A percentile compares a stretch with the other conserved stretches of the same genome.
Evolutionary conservation across 1,284 basidiomycete species (phyloP).

Genomic region (Trichosporon sp.): DNA sequence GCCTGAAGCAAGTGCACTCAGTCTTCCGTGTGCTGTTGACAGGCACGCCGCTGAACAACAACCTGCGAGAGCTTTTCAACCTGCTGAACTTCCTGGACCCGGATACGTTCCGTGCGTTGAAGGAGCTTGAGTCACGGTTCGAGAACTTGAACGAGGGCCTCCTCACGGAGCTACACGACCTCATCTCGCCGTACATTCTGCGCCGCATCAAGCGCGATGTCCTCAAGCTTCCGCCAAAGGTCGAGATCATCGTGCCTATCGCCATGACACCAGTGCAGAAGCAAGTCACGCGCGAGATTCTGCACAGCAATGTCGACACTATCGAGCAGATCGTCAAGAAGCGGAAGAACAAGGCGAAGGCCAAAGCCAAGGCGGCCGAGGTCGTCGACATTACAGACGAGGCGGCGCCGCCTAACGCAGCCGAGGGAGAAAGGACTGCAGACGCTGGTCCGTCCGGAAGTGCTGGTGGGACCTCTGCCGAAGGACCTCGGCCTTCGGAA

Average conservation of each 20-base stretch:
- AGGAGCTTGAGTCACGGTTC: slow-evolving; percentile 61
- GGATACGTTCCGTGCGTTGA: slow-evolving; percentile 60
- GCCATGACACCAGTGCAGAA: slow-evolving; percentile 84
- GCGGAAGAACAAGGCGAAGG: slow-evolving; percentile 18
- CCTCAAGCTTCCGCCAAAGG: slow-evolving; percentile 81
- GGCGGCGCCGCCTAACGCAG: neutral
- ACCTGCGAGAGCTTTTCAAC: slow-evolving; percentile 89
- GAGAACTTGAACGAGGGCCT: slow-evolving; percentile 70
- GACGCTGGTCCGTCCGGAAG: neutral
- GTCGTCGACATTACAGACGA: neutral
- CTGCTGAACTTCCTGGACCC: slow-evolving; percentile 89
- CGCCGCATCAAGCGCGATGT: slow-evolving; percentile 90
- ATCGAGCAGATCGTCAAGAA: slow-evolving; percentile 27
- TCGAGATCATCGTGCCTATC: slow-evolving; percentile 74
- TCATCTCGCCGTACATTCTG: slow-evolving; percentile 82
- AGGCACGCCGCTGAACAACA: slow-evolving; percentile 94
- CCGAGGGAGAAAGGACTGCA: neutral
- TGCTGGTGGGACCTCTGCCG: neutral
- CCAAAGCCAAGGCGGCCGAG: neutral
- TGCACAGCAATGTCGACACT: slow-evolving; percentile 47
- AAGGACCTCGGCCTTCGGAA: neutral
- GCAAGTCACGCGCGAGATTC: slow-evolving; percentile 76
- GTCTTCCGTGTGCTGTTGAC: slow-evolving; percentile 86
- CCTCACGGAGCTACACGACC: slow-evolving; percentile 67
- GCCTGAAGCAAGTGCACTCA: slow-evolving; percentile 70